Percentiles rank a stretch among this genome's conserved stretches.
Conservation (phyloP, 2,329 filamentous ascomycete genomes). For the Colletotrichum euphorbiae region DNA sequence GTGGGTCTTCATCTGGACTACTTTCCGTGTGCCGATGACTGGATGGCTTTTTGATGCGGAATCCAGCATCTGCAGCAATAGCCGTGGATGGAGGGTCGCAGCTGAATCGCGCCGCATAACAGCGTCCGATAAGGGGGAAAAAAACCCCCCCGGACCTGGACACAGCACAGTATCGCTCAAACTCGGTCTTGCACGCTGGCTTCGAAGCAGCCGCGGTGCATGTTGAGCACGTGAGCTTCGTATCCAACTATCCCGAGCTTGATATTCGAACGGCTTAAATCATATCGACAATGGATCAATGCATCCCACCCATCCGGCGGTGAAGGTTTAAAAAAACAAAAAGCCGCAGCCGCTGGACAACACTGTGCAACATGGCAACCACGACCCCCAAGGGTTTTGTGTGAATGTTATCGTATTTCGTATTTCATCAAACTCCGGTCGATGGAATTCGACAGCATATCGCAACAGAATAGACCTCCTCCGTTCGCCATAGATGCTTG, state of each 20-base stretch:
- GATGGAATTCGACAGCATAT: slow-evolving; percentile 17
- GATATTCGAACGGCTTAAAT: slow-evolving; percentile 13
- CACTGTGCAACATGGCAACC: neutral
- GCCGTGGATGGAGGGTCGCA: neutral
- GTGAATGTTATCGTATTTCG: slow-evolving; percentile 3
- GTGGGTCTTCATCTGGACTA: neutral
- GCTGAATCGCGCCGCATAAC: neutral
- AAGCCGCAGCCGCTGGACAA: neutral
- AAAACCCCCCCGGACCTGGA: neutral
- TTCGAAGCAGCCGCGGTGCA: neutral
- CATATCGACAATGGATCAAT: neutral
- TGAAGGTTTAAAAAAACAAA: slow-evolving; percentile 13
- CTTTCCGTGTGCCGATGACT: neutral
- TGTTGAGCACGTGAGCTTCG: slow-evolving; percentile 5
- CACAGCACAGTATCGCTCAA: neutral
- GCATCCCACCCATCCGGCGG: neutral
- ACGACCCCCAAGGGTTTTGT: no score
- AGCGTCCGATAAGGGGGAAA: no score
- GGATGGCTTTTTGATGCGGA: no score
- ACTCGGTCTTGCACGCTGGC: neutral
- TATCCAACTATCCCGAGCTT: neutral
- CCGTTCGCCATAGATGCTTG: slow-evolving; percentile 14
- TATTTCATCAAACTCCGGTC: slow-evolving; percentile 37
- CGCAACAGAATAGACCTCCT: slow-evolving; percentile 27
- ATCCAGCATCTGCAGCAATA: neutral